phyloP scores from a whole-genome alignment of 1,284 basidiomycete genomes.

The Gymnopus androsaceus region DNA sequence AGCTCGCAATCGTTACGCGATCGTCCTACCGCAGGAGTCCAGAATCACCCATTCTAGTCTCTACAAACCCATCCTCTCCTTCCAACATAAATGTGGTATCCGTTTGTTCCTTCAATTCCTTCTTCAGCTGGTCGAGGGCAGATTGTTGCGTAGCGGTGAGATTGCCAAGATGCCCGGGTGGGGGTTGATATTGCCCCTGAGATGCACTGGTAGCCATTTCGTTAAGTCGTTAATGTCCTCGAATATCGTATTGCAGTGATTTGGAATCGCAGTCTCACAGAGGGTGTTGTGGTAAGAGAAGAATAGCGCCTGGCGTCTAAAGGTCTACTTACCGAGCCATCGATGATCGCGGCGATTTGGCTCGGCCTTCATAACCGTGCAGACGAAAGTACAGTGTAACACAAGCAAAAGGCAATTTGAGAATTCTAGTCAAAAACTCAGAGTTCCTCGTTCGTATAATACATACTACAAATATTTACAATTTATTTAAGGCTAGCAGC shows the following conservation, averaged over 20 bases:
- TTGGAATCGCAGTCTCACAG: too few relatives aligned
- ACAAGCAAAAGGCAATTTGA: too few relatives aligned
- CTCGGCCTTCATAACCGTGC: too few relatives aligned
- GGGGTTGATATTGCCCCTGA: conserved; percentile 52
- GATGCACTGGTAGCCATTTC: conserved; percentile 10
- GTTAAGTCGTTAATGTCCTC: background rate
- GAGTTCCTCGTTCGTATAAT: too few relatives aligned
- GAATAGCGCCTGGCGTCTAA: too few relatives aligned
- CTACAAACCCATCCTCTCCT: conserved; percentile 57
- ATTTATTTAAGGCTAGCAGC: too few relatives aligned
- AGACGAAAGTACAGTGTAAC: background rate
- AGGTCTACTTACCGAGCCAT: too few relatives aligned
- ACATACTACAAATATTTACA: too few relatives aligned
- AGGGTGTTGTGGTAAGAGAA: too few relatives aligned
- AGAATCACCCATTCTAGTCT: conserved; percentile 78
- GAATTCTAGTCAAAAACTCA: background rate
- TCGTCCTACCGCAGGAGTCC: conserved; percentile 64
- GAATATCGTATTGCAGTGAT: too few relatives aligned
- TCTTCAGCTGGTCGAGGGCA: conserved; percentile 72
- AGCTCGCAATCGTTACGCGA: background rate
- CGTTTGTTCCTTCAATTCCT: conserved; percentile 53
- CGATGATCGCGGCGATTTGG: too few relatives aligned
- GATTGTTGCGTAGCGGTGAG: conserved; percentile 73
- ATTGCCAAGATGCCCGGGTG: conserved; percentile 82
- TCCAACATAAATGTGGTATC: background rate